Base-by-base conservation (phyloP, 805 yeast genomes). In the Candida peoriensis region DNA sequence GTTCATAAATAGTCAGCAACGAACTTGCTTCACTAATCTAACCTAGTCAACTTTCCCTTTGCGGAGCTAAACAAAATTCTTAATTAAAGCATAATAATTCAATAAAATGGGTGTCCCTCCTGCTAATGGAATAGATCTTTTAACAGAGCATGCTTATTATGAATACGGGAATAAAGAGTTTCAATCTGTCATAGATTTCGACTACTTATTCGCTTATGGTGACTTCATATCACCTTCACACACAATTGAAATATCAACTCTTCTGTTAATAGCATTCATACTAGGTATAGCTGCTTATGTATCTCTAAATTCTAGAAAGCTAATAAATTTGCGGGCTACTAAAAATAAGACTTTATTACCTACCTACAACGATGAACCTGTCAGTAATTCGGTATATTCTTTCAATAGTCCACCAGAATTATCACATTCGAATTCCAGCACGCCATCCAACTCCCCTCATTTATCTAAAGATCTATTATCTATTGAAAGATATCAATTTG, bases 81-180 rank as follows among this genome's bases (percentile, higher is more conserved):
- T n/a, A n/a, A n/a, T 24, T 11, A 10, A 10, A 8, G n/a, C n/a
- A 24, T 9, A 15, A 31, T 15, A 28, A 11, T 8, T 32, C 15
- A 25, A 25, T 11, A 16, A 4, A 17, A 52, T 51, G 57, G 48
- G 44, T 11, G 54, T 53, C 19, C 58, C 58, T 8, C 30, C 50
- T 8, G 50, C 56, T 4, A 39, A 35, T 4, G 44, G 46, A 18
- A 30, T 44, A 9, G 52, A 45, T 14, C 33, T 52, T 3, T 24
- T 54, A 7, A 41, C 40, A 29, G 58, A 54, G 30, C 58, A 54
- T 31, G 57, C 57, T n/a, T 50, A 43, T 38, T 40, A 45, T 15
- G 56, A 54, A 21, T 44, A 35, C 19, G 51, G 51, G 6, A 30
- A 30, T 26, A 30, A 39, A n/a, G 24, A 21, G n/a, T 39, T 37